These are phyloP conservation scores for Macrolepiota dolichaula DNA, from an alignment of 768 basidiomycete species.

Conservation along the genomic window DNA sequence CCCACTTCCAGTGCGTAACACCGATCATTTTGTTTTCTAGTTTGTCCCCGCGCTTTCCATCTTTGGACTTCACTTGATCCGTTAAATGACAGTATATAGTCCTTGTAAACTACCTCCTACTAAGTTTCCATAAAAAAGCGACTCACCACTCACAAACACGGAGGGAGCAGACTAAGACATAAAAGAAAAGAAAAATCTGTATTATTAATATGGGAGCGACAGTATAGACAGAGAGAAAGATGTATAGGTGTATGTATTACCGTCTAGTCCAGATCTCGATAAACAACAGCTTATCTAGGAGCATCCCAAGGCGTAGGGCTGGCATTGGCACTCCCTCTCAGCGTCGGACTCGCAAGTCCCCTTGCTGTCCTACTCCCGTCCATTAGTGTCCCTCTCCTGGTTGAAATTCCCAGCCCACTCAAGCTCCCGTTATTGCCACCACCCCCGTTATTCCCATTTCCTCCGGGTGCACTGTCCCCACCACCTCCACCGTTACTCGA, in stretches of 20 bases:
- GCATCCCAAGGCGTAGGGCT: slow-evolving; percentile 4
- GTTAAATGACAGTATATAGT: not conserved
- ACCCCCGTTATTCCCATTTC: not conserved
- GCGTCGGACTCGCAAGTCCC: slow-evolving; percentile 57
- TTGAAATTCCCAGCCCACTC: slow-evolving; percentile 3
- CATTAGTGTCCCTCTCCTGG: slow-evolving; percentile 21
- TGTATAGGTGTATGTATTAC: not conserved
- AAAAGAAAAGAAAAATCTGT: not conserved
- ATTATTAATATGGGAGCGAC: not conserved
- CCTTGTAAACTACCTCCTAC: not conserved
- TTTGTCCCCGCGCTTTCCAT: not conserved
- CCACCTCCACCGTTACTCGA: slow-evolving; percentile 16
- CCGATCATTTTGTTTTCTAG: not conserved
- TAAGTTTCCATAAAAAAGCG: not conserved
- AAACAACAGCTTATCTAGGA: not conserved
- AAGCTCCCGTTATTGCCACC: not conserved
- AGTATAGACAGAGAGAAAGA: not conserved
- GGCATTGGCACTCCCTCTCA: slow-evolving; percentile 13
- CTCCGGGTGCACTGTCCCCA: slow-evolving; percentile 13
- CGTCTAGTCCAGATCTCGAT: not conserved
- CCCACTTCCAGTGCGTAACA: not conserved
- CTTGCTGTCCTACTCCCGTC: slow-evolving; percentile 58
- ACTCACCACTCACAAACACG: not conserved
- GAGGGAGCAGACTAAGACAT: not conserved
- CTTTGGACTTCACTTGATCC: not conserved